phyloP scores from a whole-genome alignment of 805 yeast species.

The Starmerella floris region DNA sequence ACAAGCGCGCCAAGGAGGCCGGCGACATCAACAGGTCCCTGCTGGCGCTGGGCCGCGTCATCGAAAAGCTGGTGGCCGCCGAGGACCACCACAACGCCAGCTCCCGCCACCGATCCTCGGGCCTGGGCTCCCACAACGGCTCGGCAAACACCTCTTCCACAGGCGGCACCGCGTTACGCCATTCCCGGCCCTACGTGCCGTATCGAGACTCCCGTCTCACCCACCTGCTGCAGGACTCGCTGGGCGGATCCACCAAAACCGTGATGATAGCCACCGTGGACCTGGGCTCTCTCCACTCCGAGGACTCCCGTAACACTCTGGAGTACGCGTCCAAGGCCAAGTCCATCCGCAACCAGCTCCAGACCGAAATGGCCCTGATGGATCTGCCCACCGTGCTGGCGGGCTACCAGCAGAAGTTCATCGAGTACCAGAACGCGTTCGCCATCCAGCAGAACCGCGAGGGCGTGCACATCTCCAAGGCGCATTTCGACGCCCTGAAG shows the following conservation, averaged over 20 bases:
- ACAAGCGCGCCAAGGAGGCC: constrained; percentile 82
- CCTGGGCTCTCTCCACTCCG: constrained; percentile 63
- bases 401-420: constrained; percentile 43
- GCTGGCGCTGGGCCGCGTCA: constrained; percentile 77
- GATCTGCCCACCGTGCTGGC: constrained; percentile 39
- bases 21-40: constrained; percentile 85
- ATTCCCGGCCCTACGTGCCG: constrained; percentile 56
- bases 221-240: constrained; percentile 60
- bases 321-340: constrained; percentile 84
- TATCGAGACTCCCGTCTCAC: constrained; percentile 77
- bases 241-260: constrained; percentile 82
- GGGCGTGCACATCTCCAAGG: constrained; percentile 50
- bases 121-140: neutral
- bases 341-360: constrained; percentile 59
- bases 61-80: constrained; percentile 23
- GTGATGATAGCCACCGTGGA: constrained; percentile 78
- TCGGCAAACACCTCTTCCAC: neutral
- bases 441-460: constrained; percentile 52
- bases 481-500: constrained; percentile 32
- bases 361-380: constrained; percentile 48
- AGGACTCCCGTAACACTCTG: constrained; percentile 71
- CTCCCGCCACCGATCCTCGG: neutral
- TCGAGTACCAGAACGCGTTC: constrained; percentile 46
- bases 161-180: constrained; percentile 39
- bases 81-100: neutral